Evolutionary conservation across 768 basidiomycete genomes (phyloP), one percentile per base, ranked within the genome.

Genomic region (Amanita fuliginea): DNA sequence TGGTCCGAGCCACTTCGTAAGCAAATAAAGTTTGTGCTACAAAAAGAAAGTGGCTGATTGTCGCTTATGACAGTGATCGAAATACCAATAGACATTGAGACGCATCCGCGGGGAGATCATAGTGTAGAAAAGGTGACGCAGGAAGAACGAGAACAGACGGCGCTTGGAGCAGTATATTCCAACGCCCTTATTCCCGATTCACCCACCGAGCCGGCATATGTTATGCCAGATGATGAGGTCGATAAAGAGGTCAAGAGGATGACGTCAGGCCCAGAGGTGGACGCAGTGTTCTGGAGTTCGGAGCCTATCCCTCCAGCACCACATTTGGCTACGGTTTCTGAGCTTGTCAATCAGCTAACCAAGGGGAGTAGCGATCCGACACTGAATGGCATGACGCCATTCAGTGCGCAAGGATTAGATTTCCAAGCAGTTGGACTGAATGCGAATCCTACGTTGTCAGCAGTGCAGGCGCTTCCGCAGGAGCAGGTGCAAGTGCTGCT

Each of bases 1-100:
- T 92, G 88, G 88, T 71, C 70, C 59, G 90, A 92, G 60, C 88
- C 86, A 51, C 64, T 76, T 59, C 70, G 90, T 92, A 74, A 80
- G 86, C 70, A 62, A 54, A 57, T 55, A 51, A 39, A 43, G 53
- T 55, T 54, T 43, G 40, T 49, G 33, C 49, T 56, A 60, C 44
- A 54, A 56, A 54, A 47, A 53, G 49, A 59, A 46, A 49, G 47
- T 47, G 42, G 36, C 56, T 60, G 46, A 57, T 56, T 57, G 47
- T 57, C 57, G 33, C 51, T 42, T 53, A 49, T 50, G 54, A 50
- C 60, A 88, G 86, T 67, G 34, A 64, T 88, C 52, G 81, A 84
- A 57, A 72, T 84, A 50, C 80, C 82, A 7, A 61, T 66, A 54
- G 78, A 78, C 45, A 61, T 81, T 53, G 78, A 81, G 35, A 55